Conservation (phyloP, 2,329 filamentous ascomycete genomes). For the Iodosphaeria phyllophila region DNA sequence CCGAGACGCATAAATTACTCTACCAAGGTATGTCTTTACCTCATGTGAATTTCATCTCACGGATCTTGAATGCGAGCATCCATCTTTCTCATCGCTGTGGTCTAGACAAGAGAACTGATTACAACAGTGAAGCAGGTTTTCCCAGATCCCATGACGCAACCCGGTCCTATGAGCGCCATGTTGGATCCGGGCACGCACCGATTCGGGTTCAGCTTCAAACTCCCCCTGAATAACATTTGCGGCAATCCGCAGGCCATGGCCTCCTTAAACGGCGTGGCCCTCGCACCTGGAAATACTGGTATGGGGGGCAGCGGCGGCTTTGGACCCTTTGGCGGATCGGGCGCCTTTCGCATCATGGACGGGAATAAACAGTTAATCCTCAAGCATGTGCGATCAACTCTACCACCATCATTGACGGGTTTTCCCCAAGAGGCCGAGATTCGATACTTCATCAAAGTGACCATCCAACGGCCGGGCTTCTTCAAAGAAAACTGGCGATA, state of each 20-base stretch:
- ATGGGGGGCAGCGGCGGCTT: constrained; percentile 19
- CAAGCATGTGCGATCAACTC: constrained; percentile 61
- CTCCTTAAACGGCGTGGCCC: constrained; percentile 31
- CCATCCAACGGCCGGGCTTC: constrained; percentile 69
- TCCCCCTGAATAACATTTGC: constrained; percentile 61
- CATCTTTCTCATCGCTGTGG: too few relatives aligned
- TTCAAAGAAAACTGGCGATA: constrained; percentile 78
- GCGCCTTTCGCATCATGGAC: constrained; percentile 40
- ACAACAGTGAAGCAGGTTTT: constrained; percentile 55
- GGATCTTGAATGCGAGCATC: too few relatives aligned
- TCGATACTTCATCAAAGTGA: constrained; percentile 89
- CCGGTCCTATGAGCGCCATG: constrained; percentile 11
- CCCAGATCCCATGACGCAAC: constrained; percentile 34
- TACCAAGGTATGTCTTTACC: too few relatives aligned
- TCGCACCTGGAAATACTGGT: too few relatives aligned
- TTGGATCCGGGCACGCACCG: constrained; percentile 52
- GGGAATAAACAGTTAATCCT: constrained; percentile 43
- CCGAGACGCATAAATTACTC: constrained; percentile 52
- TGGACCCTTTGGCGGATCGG: constrained; percentile 27
- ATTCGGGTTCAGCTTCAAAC: constrained; percentile 63
- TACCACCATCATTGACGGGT: constrained; percentile 78
- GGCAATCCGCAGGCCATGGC: constrained; percentile 32
- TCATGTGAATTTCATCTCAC: too few relatives aligned
- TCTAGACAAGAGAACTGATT: too few relatives aligned
- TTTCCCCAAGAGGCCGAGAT: constrained; percentile 81